Percentiles rank a stretch among this genome's conserved stretches.
Conservation (phyloP, 306 rosid genomes). For the Sechiopsis laciniata region DNA sequence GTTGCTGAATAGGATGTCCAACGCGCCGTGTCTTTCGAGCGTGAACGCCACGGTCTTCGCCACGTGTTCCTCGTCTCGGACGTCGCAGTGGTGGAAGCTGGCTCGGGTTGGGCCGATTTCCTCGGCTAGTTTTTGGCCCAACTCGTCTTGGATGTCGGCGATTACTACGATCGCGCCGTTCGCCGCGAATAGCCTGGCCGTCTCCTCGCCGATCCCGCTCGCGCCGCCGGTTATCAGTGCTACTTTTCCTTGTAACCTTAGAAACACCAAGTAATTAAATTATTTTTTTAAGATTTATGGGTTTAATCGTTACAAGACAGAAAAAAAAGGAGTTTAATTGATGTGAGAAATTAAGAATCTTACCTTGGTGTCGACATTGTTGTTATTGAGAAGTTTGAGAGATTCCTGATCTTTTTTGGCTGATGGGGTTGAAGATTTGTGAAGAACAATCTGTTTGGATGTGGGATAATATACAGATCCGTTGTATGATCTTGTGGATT, state of each 20-base stretch:
- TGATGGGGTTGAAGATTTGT: neutral
- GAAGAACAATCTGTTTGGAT: neutral
- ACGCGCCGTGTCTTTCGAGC: constrained; percentile 49
- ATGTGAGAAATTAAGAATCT: neutral
- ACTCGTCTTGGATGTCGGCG: constrained; percentile 75
- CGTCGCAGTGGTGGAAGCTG: constrained; percentile 69
- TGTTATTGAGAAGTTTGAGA: neutral
- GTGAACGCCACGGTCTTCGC: constrained; percentile 48
- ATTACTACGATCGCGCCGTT: constrained; percentile 66
- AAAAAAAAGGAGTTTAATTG: no score
- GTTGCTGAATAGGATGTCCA: constrained; percentile 71
- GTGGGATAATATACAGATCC: neutral
- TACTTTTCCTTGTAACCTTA: constrained; percentile 80
- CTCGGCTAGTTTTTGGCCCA: constrained; percentile 43
- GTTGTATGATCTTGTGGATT: no score
- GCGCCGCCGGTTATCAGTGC: constrained; percentile 79
- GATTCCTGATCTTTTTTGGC: neutral
- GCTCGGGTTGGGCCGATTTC: constrained; percentile 47
- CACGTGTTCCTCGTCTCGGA: constrained; percentile 63
- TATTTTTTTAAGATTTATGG: no score
- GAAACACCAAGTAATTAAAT: no score
- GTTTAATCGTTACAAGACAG: no score
- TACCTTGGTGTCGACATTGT: constrained; percentile 51
- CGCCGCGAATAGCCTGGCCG: constrained; percentile 49
- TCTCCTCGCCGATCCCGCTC: constrained; percentile 79